These are phyloP conservation scores for Cryptococcus sp. DNA, from an alignment of 1,284 basidiomycete species.

Conservation along the genomic window DNA sequence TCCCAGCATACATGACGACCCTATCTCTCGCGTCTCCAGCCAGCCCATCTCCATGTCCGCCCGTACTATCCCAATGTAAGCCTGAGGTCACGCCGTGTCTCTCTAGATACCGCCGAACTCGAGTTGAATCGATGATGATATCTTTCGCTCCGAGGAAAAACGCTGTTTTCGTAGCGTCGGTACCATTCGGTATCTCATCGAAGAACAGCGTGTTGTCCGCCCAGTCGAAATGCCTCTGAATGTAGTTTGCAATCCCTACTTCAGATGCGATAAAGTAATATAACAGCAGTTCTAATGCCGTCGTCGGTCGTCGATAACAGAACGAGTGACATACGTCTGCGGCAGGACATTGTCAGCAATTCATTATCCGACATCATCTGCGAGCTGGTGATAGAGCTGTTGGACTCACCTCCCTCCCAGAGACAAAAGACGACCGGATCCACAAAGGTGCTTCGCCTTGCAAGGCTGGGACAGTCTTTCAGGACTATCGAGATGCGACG, in stretches of 20 bases:
- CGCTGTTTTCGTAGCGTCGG: constrained; percentile 57
- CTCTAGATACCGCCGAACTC: neutral
- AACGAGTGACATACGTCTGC: constrained; percentile 83
- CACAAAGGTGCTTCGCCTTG: constrained; percentile 76
- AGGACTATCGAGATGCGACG: constrained; percentile 55
- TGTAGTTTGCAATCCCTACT: constrained; percentile 78
- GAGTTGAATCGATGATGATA: constrained; percentile 60
- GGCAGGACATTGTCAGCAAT: neutral
- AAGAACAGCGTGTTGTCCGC: constrained; percentile 83
- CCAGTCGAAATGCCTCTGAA: constrained; percentile 70
- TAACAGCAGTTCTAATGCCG: constrained; percentile 75
- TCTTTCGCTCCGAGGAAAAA: constrained; percentile 81
- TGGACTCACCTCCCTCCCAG: constrained; percentile 67
- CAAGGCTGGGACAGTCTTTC: constrained; percentile 70
- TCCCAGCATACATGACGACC: constrained; percentile 66
- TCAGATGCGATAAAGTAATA: constrained; percentile 84
- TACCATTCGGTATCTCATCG: constrained; percentile 78
- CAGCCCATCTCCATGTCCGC: constrained; percentile 72
- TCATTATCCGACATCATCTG: no score
- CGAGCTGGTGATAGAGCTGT: neutral
- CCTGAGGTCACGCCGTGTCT: constrained; percentile 69
- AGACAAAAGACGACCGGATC: constrained; percentile 80
- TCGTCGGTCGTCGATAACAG: constrained; percentile 65
- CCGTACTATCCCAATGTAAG: constrained; percentile 68
- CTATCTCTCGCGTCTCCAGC: constrained; percentile 60